These are phyloP conservation scores for Carallia pectinifolia DNA, from an alignment of 345 rosid genomes.

Conservation along the genomic window DNA sequence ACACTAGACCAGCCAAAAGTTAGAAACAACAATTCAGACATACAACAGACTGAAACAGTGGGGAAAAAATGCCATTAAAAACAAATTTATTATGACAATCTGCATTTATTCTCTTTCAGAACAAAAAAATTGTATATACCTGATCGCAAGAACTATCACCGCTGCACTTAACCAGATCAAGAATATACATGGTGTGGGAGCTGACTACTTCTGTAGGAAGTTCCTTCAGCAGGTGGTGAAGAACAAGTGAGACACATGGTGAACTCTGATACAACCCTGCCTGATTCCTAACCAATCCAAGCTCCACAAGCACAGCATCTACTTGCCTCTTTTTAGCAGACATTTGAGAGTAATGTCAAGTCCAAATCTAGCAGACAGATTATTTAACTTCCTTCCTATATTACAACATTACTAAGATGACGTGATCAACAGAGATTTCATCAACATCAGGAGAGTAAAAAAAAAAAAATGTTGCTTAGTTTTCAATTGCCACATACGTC, in stretches of 20 bases:
- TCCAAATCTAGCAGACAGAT: not conserved
- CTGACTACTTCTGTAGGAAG: slow-evolving; percentile 65
- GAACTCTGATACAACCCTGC: slow-evolving; percentile 34
- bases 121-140: slow-evolving; percentile 33
- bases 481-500: not conserved
- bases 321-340: slow-evolving; percentile 45
- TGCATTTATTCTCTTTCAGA: not conserved
- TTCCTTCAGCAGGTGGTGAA: slow-evolving; percentile 73
- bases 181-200: slow-evolving; percentile 58
- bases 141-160: slow-evolving; percentile 65
- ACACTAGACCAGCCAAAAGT: slow-evolving; percentile 39
- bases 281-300: slow-evolving; percentile 61
- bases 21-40: slow-evolving; percentile 4
- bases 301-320: slow-evolving; percentile 47
- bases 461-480: not conserved
- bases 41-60: not conserved
- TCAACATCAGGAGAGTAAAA: not conserved
- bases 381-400: slow-evolving; percentile 2
- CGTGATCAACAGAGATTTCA: not conserved
- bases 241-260: slow-evolving; percentile 63
- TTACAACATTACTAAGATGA: slow-evolving; percentile 8
- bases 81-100: not conserved
- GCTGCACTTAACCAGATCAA: slow-evolving; percentile 65
- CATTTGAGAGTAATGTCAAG: slow-evolving; percentile 11
- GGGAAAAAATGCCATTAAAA: slow-evolving; percentile 10